Base-by-base conservation (phyloP, 139 green algal genomes). In the Micromonas commoda region DNA sequence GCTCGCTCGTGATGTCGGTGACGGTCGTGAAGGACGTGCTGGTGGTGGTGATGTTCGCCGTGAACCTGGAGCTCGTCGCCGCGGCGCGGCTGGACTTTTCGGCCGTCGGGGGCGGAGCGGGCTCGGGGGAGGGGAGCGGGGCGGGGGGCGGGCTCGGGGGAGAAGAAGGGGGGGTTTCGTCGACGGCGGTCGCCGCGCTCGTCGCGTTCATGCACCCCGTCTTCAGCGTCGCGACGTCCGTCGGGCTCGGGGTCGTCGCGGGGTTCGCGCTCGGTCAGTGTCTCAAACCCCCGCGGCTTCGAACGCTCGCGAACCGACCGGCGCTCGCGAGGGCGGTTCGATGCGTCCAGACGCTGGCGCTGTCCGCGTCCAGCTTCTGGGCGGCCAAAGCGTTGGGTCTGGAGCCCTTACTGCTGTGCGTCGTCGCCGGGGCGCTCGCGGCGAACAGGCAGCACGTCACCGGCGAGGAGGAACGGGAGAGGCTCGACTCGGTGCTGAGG, bases 1-100 rank as follows among this genome's bases (percentile, higher is more conserved):
- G 83, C 64, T 84, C 83, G 19, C 77, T 94, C 65, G 87, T 93
- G 1, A 90, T 96, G 86, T 89, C 90, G 1, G 90, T 96, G 39
- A 86, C 92, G 60, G 88, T 97, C 29, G 85, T 95, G 21, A 97
- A 97, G 77, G 92, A 97, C 75, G 89, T 96, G n/a, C 65, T 97
- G 21, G 86, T 94, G 53, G 94, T 97, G 54, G 82, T 91, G 1
- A 79, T 82, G 31, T 96, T 94, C 79, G 86, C 91, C 0, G 32
- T 96, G 53, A 96, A 93, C 83, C 76, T 97, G 32, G 88, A 94
- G 82, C 32, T 93, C 3, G 86, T 90, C 13, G 57, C 37, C 20
- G 20, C 24, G 28, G 31, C 45, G 9, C 9, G 45, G 45, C 45
- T 57, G 9, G 45, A 9, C 9, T 57, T 57, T 16, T 57, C 45